Base-by-base conservation (phyloP, 2,329 filamentous ascomycete species). In the Sphaerulina musiva region DNA sequence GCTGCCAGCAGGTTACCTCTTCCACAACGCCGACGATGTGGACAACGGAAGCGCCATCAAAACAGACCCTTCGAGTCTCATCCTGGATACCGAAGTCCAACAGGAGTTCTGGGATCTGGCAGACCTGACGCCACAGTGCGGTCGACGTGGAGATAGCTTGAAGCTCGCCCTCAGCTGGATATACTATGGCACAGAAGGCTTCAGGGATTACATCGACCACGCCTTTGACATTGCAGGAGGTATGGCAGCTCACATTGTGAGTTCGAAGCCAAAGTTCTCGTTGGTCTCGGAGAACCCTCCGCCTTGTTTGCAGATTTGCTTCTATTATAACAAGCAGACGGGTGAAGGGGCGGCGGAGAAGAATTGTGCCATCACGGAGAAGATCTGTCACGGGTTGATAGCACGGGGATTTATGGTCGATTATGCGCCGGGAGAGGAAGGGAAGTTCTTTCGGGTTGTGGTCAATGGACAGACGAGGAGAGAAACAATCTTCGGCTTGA, bases 251-350 rank as follows among this genome's bases (percentile, higher is more conserved):
- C 67, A 67, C 0, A 70, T 84, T 1, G 67, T 96, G 2, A 70
- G 75, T 4, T 45, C 73, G 11, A 76, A 78, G 41, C 68, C 73
- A 0, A 75, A 87, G 62, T 86, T 97, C 62, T 73, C 80, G 14
- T 76, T 95, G 12, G 81, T 95, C 2, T 87, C 83, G 9, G 78
- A 81, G 53, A 85, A 87, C 63, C 87, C 89, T 26, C 85, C 91
- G 45, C 88, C 89, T 0, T 97, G 92, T 72, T 74, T 95, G 68
- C 93, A 97, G 73, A 87, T 97, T 20, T 96, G 92, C 75, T 97
- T 97, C 70, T 95, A 95, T 70, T 90, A 87, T 65, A 81, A 81
- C 0, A 75, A 75, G 1, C 81, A 83, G 2, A 64, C 70, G 12
- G 54, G 38, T 11, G 20, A 42, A 59, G 86, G 52, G 66, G 70